These are phyloP conservation scores for Talaromyces sp. DNA, from an alignment of 2,329 filamentous ascomycete genomes.

Conservation along the genomic window DNA sequence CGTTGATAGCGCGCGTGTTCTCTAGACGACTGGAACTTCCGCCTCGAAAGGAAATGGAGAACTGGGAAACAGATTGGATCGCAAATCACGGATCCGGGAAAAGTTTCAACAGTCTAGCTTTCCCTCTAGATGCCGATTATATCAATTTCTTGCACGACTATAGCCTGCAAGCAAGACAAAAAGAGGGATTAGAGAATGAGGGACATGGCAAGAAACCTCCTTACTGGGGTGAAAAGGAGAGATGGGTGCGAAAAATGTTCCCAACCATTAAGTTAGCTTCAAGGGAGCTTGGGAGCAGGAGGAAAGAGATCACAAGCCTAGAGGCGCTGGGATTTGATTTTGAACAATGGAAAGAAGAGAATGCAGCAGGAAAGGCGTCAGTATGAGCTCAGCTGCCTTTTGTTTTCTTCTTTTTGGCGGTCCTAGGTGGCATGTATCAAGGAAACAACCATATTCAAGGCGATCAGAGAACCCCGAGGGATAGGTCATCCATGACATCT, in stretches of 20 bases:
- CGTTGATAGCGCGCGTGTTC: slow-evolving; percentile 72
- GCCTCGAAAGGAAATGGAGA: slow-evolving; percentile 57
- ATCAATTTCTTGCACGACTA: slow-evolving; percentile 42
- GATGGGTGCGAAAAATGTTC: slow-evolving; percentile 1
- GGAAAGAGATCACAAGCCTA: neutral
- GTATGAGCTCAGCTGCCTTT: neutral
- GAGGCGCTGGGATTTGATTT: neutral
- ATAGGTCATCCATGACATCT: slow-evolving; percentile 12
- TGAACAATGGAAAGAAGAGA: neutral
- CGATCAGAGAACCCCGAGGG: slow-evolving; percentile 13
- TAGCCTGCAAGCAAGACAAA: slow-evolving; percentile 20
- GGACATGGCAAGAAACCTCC: slow-evolving; percentile 52
- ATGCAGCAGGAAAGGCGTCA: neutral
- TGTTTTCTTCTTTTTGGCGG: neutral
- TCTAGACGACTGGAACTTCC: slow-evolving; percentile 66
- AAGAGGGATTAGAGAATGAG: slow-evolving; percentile 36
- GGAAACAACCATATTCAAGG: neutral
- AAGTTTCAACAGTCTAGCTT: slow-evolving; percentile 53
- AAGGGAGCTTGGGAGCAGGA: neutral
- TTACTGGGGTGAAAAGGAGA: slow-evolving; percentile 1
- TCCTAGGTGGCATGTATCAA: neutral
- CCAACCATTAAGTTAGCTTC: neutral
- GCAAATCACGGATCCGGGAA: slow-evolving; percentile 43
- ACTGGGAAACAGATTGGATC: slow-evolving; percentile 56
- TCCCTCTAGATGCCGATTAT: slow-evolving; percentile 43